Conservation (phyloP, 164 flowering plant genomes). For the Piper longum region DNA sequence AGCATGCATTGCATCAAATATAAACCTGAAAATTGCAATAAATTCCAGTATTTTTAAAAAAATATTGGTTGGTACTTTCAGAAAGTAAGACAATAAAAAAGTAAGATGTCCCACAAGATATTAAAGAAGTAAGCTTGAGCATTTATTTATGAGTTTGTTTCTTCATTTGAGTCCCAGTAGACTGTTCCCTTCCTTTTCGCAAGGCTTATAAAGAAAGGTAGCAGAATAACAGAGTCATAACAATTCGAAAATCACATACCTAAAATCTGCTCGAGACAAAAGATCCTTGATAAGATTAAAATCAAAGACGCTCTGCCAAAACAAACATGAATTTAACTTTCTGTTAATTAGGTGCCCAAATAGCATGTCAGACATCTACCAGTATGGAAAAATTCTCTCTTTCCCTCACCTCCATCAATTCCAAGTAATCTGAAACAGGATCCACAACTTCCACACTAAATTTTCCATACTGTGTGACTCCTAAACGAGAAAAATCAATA, state of each 20-base stretch:
- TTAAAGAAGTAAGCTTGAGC: too few species aligned
- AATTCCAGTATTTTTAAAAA: not conserved
- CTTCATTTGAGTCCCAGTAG: too few species aligned
- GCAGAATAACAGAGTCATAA: not conserved
- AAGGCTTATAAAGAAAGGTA: too few species aligned
- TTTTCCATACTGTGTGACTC: constrained; percentile 58
- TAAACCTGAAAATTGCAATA: constrained; percentile 47
- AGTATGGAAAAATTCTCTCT: not conserved
- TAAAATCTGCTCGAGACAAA: constrained; percentile 62
- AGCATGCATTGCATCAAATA: constrained; percentile 98
- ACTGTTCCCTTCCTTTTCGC: too few species aligned
- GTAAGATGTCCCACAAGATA: not conserved
- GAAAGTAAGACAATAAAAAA: too few species aligned
- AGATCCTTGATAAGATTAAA: constrained; percentile 71
- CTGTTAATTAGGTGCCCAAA: not conserved
- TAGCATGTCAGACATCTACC: not conserved
- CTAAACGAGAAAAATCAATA: constrained; percentile 62
- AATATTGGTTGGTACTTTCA: too few species aligned
- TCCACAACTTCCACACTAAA: constrained; percentile 86
- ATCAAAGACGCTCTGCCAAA: constrained; percentile 83
- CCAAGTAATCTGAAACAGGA: constrained; percentile 90
- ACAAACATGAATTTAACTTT: not conserved
- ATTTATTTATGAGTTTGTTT: too few species aligned
- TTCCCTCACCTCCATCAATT: constrained; percentile 67
- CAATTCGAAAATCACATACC: constrained; percentile 26